Base-by-base conservation (phyloP, 2,329 filamentous ascomycete genomes). In the Aspergillus sclerotialis region DNA sequence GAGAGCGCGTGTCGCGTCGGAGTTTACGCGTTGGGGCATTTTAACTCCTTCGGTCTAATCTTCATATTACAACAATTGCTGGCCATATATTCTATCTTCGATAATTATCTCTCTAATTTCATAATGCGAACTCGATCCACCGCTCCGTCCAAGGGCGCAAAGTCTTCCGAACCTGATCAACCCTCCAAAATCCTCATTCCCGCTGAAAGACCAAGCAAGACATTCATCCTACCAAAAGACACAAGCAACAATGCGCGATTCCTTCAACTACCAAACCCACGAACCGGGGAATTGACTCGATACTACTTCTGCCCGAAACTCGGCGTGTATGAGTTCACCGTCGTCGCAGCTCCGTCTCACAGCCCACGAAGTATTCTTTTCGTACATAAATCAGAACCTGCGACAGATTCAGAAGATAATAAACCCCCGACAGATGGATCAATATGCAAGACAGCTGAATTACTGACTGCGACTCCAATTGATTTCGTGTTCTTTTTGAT, bases 401-500 rank as follows among this genome's bases (percentile, higher is more conserved):
- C 31, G 3, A 18, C 44, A 18, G 32, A 45, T 45, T 50, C 28
- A 15, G 40, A 51, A 11, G 28, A 35, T 11, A 38, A 35, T 7
- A 21, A 36, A 5, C 35, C 21, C 23, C 39, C 32, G 19, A 41
- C 28, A 15, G 47, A 44, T 18, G 76, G 72, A 9, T 76, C 75
- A 45, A 63, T 86, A 15, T 73, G 79, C 21, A 79, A 80, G 49
- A 72, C 71, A 28, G 78, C 86, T 21, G 79, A 88, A 39, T 65
- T 96, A n/a, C 82, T 84, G 50, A 64, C 96, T 39, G 86, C 90
- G 7, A 94, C 92, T 1, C 76, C 79, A 2, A 69, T 94, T 35
- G 92, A 98, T 58, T 75, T 85, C 4, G 55, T 95, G 3, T 96
- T 96, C 64, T 69, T 96, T 32, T 56, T 94, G 3, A 67, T 96